Conservation (phyloP, 441 rosid species). For the Raphanus hybrid region DNA sequence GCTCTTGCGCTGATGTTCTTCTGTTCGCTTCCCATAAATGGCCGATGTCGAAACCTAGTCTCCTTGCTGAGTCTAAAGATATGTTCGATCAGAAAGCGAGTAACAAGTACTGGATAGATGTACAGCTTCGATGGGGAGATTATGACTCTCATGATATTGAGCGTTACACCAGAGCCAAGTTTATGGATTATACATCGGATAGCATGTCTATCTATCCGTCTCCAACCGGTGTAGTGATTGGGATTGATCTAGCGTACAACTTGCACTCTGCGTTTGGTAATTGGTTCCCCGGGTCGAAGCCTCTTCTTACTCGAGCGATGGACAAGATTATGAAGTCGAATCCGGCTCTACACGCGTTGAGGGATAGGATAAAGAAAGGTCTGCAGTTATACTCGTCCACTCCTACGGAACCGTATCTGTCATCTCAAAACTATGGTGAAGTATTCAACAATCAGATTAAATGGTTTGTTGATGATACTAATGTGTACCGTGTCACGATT, state of each 20-base stretch:
- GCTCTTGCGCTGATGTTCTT: constrained; percentile 97
- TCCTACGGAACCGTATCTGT: constrained; percentile 95
- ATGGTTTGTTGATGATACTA: constrained; percentile 99
- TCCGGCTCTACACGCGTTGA: constrained; percentile 89
- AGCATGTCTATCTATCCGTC: constrained; percentile 99
- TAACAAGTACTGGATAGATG: constrained; percentile 97
- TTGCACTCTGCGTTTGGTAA: constrained; percentile 96
- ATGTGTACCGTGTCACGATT: constrained; percentile 93
- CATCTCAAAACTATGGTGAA: constrained; percentile 98
- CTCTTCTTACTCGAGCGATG: constrained; percentile 96
- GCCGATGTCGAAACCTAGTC: constrained; percentile 99
- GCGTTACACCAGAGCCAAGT: constrained; percentile 96
- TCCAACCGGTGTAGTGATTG: constrained; percentile 99
- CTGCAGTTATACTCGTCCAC: constrained; percentile 96
- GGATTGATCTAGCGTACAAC: constrained; percentile 93
- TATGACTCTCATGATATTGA: constrained; percentile 98
- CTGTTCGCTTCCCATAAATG: constrained; percentile 94
- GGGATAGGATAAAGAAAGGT: constrained; percentile 98
- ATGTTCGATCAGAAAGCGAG: constrained; percentile 95
- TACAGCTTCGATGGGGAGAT: constrained; percentile 99
- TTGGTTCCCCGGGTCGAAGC: constrained; percentile 95
- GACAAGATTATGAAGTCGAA: constrained; percentile 99
- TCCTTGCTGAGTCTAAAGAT: constrained; percentile 94
- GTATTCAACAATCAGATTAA: constrained; percentile 97
- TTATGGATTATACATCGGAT: constrained; percentile 98